A percentile compares a stretch with the other conserved stretches of the same genome.
phyloP scores from a whole-genome alignment of 352 stramenopile genomes.

The Phytophthora tubulina region DNA sequence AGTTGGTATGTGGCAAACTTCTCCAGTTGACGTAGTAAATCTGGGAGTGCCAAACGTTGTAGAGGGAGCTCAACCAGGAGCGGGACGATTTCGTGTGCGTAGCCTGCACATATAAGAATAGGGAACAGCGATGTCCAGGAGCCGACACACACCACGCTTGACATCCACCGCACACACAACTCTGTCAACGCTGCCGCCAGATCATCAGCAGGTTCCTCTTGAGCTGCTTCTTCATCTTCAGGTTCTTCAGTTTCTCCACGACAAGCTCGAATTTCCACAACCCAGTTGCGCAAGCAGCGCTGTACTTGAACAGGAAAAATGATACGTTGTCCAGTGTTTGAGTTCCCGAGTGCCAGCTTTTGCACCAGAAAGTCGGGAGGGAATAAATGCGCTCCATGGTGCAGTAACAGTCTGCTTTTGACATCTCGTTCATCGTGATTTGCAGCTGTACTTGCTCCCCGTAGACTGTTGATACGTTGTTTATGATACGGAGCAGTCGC shows the following conservation, averaged over 20 bases:
- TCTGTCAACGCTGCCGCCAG: slow-evolving; percentile 15
- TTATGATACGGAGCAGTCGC: not conserved
- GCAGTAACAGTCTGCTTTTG: slow-evolving; percentile 19
- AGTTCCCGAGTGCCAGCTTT: not conserved
- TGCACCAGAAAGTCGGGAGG: not conserved
- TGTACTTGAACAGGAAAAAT: slow-evolving; percentile 8
- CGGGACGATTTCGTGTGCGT: slow-evolving; percentile 28
- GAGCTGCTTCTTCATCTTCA: slow-evolving; percentile 6
- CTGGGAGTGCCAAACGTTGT: not conserved
- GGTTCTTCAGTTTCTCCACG: not conserved
- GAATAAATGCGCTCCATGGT: slow-evolving; percentile 29
- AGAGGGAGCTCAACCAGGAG: slow-evolving; percentile 30
- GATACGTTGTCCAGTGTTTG: not conserved
- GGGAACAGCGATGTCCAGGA: slow-evolving; percentile 8
- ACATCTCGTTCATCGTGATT: not conserved
- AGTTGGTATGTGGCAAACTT: slow-evolving; percentile 20
- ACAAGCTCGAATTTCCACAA: not conserved
- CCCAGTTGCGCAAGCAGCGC: not conserved
- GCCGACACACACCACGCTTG: not conserved
- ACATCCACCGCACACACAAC: slow-evolving; percentile 26
- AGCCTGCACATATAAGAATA: slow-evolving; percentile 33
- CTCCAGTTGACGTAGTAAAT: slow-evolving; percentile 18
- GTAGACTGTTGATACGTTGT: not conserved
- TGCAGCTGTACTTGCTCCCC: no score
- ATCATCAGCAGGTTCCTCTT: not conserved